Percentiles rank a stretch among this genome's conserved stretches.
These are phyloP conservation scores for Myxozyma kluyveri DNA, from an alignment of 805 yeast species.

Conservation along the genomic window DNA sequence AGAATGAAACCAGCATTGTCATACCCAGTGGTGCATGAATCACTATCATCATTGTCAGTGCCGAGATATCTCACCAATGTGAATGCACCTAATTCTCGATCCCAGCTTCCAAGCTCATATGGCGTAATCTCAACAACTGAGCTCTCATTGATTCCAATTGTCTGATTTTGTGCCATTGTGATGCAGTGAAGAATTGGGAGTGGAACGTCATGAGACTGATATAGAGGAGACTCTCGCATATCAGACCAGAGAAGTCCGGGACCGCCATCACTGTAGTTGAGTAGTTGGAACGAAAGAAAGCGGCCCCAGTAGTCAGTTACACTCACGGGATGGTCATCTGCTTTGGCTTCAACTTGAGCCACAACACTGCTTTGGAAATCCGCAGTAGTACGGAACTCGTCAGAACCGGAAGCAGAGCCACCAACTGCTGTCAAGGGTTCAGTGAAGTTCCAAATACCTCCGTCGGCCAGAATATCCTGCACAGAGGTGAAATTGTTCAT, in stretches of 20 bases:
- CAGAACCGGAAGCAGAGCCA: slow-evolving; percentile 54
- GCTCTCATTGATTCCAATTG: slow-evolving; percentile 58
- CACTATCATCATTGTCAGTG: slow-evolving; percentile 48
- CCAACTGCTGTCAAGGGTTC: slow-evolving; percentile 45
- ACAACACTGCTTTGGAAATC: slow-evolving; percentile 43
- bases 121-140: slow-evolving; percentile 56
- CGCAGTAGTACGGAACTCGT: slow-evolving; percentile 48
- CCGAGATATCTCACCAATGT: slow-evolving; percentile 71
- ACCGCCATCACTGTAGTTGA: slow-evolving; percentile 54
- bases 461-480: slow-evolving; percentile 49
- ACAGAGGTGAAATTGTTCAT: slow-evolving; percentile 68
- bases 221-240: slow-evolving; percentile 59
- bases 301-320: slow-evolving; percentile 81
- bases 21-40: slow-evolving; percentile 58
- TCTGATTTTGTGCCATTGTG: slow-evolving; percentile 46
- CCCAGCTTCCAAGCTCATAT: slow-evolving; percentile 84
- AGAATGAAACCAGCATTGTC: slow-evolving; percentile 74
- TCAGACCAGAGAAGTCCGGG: slow-evolving; percentile 56
- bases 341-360: slow-evolving; percentile 51
- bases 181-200: slow-evolving; percentile 62
- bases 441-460: slow-evolving; percentile 61
- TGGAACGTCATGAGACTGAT: slow-evolving; percentile 62
- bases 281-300: slow-evolving; percentile 67
- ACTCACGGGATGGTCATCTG: slow-evolving; percentile 59
- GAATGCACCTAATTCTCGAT: slow-evolving; percentile 64